Evolutionary conservation across 2,329 filamentous ascomycete genomes (phyloP).

Genomic region (Hortaea sp.): DNA sequence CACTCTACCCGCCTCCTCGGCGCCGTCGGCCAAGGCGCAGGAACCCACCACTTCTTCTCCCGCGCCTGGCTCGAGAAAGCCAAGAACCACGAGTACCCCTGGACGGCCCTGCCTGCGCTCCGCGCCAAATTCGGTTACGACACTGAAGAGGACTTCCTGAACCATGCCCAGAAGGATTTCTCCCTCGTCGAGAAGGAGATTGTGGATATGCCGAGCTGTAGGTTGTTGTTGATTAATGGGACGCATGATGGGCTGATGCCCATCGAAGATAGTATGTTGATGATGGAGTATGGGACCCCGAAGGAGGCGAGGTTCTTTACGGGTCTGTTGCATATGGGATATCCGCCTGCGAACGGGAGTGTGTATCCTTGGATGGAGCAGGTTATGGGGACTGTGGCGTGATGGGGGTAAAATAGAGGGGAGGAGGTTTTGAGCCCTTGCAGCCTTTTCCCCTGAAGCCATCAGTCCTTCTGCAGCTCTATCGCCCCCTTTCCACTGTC

Average conservation of each 20-base stretch:
- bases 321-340: slow-evolving; percentile 56
- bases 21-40: slow-evolving; percentile 52
- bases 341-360: slow-evolving; percentile 47
- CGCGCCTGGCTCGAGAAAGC: slow-evolving; percentile 50
- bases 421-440: too few species aligned
- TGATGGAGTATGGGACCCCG: slow-evolving; percentile 54
- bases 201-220: slow-evolving; percentile 44
- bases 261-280: slow-evolving; percentile 55
- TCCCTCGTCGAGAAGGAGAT: slow-evolving; percentile 52
- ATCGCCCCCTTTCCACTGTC: too few species aligned
- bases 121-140: slow-evolving; percentile 54
- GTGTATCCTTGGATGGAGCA: slow-evolving; percentile 55
- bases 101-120: slow-evolving; percentile 33
- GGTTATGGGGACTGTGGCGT: slow-evolving; percentile 31
- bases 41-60: slow-evolving; percentile 52
- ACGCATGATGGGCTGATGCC: slow-evolving; percentile 56
- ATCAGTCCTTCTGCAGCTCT: too few species aligned
- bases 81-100: slow-evolving; percentile 52
- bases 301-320: slow-evolving; percentile 58
- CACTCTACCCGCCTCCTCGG: slow-evolving; percentile 47
- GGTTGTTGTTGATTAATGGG: slow-evolving; percentile 52
- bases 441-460: too few species aligned
- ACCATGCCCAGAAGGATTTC: slow-evolving; percentile 49
- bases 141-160: slow-evolving; percentile 45
- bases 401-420: not conserved